Conservation (phyloP, 2,329 filamentous ascomycete genomes). For the Penicillium sp. region DNA sequence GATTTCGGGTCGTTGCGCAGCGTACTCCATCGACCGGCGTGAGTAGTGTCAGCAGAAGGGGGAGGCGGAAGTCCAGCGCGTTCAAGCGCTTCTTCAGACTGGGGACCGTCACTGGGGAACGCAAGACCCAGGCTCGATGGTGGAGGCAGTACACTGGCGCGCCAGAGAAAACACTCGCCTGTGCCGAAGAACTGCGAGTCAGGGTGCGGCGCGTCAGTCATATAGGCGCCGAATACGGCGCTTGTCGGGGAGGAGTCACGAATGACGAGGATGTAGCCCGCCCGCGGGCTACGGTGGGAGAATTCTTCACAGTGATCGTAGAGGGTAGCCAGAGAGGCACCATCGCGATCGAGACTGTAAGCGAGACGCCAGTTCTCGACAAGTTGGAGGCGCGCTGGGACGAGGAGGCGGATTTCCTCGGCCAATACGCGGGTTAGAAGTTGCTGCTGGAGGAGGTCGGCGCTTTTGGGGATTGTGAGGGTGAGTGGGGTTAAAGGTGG, state of each 20-base stretch:
- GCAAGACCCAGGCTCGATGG: constrained; percentile 15
- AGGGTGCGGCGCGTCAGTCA: constrained; percentile 84
- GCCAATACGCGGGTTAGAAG: constrained; percentile 74
- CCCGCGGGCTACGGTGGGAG: constrained; percentile 64
- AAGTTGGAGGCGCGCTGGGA: constrained; percentile 84
- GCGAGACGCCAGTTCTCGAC: constrained; percentile 81
- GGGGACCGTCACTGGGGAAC: constrained; percentile 15
- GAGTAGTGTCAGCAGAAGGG: constrained; percentile 66
- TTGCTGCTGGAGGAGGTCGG: constrained; percentile 55
- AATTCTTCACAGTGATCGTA: constrained; percentile 76
- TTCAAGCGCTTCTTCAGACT: constrained; percentile 47
- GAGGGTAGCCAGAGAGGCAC: constrained; percentile 80
- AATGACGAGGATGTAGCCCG: constrained; percentile 87
- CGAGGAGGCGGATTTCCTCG: constrained; percentile 87
- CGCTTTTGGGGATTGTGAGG: constrained; percentile 58
- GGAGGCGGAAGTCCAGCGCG: constrained; percentile 65
- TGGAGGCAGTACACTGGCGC: constrained; percentile 64
- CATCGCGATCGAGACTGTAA: constrained; percentile 91
- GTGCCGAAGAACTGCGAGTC: constrained; percentile 87
- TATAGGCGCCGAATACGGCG: constrained; percentile 82
- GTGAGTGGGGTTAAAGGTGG: constrained; percentile 82
- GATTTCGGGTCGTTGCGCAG: constrained; percentile 39
- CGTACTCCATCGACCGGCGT: constrained; percentile 63
- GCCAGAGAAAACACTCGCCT: constrained; percentile 93
- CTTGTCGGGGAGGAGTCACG: constrained; percentile 60